These are phyloP conservation scores for Speleostelium caveatum DNA, from an alignment of 78 protist genomes.

Conservation along the genomic window DNA sequence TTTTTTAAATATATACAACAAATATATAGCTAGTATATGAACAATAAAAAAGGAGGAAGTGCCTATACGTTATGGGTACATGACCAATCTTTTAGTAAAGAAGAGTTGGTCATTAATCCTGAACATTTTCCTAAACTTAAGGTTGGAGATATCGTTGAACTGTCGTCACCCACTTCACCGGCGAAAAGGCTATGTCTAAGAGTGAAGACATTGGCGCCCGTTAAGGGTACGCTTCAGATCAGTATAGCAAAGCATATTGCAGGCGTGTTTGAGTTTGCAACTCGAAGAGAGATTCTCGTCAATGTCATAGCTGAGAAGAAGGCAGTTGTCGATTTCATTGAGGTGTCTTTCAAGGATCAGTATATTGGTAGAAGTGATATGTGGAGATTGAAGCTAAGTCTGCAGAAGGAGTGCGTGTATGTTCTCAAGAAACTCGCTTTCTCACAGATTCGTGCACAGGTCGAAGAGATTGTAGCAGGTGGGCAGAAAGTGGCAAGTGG, in stretches of 20 bases:
- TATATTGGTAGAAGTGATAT: slow-evolving; percentile 84
- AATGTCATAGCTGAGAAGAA: slow-evolving; percentile 66
- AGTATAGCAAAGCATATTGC: slow-evolving; percentile 60
- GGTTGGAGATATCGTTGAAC: slow-evolving; percentile 39
- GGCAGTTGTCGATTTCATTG: slow-evolving; percentile 66
- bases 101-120: slow-evolving; percentile 64
- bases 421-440: slow-evolving; percentile 70
- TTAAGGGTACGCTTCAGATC: slow-evolving; percentile 44
- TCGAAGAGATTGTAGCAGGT: slow-evolving; percentile 72
- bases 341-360: slow-evolving; percentile 81
- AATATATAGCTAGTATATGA: too few species aligned
- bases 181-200: slow-evolving; percentile 42
- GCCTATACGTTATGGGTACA: slow-evolving; percentile 58
- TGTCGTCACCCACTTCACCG: slow-evolving; percentile 40
- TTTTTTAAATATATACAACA: too few species aligned
- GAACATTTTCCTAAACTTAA: slow-evolving; percentile 61
- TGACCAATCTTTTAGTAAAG: slow-evolving; percentile 74
- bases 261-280: slow-evolving; percentile 48
- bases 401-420: slow-evolving; percentile 66
- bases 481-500: slow-evolving; percentile 73
- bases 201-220: slow-evolving; percentile 60
- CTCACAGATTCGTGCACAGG: slow-evolving; percentile 77
- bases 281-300: slow-evolving; percentile 46
- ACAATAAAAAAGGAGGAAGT: neutral
- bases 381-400: slow-evolving; percentile 80